A percentile compares a stretch with the other conserved stretches of the same genome.
These are phyloP conservation scores for Suillus plorans DNA, from an alignment of 768 basidiomycete genomes.

Conservation along the genomic window DNA sequence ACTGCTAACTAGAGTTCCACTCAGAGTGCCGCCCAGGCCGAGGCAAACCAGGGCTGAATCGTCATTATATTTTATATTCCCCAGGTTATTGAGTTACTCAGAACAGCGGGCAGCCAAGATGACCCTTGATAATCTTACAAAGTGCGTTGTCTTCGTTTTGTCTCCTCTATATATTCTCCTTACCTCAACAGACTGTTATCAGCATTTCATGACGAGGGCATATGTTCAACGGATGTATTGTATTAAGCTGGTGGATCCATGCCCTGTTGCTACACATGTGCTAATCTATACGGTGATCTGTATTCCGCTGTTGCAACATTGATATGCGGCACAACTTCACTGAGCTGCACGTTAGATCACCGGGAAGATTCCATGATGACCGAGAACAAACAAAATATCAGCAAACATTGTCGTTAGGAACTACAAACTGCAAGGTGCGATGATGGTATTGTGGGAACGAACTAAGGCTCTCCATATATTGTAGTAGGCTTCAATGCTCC, in stretches of 20 bases:
- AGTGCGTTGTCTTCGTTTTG: slow-evolving; percentile 46
- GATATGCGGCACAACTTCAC: not conserved
- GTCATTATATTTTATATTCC: not conserved
- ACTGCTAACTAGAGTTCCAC: not conserved
- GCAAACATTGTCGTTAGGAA: too few species aligned
- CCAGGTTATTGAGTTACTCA: slow-evolving; percentile 39
- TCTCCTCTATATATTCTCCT: slow-evolving; percentile 37
- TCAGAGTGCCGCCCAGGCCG: not conserved
- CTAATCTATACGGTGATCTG: not conserved
- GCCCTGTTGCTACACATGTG: not conserved
- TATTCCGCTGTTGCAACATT: not conserved
- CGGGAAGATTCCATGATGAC: slow-evolving; percentile 23
- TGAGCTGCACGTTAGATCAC: not conserved
- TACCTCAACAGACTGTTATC: slow-evolving; percentile 45
- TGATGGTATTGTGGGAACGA: too few species aligned
- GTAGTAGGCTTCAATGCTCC: too few species aligned
- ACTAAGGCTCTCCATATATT: too few species aligned
- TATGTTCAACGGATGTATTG: not conserved
- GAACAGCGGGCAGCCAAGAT: slow-evolving; percentile 89
- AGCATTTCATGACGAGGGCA: not conserved
- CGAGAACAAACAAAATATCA: too few species aligned
- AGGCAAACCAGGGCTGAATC: too few species aligned
- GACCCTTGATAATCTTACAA: slow-evolving; percentile 87
- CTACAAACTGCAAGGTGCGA: too few species aligned
- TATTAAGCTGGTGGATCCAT: not conserved